Base-by-base conservation (phyloP, 2,329 filamentous ascomycete genomes). In the Penicillium sp. region DNA sequence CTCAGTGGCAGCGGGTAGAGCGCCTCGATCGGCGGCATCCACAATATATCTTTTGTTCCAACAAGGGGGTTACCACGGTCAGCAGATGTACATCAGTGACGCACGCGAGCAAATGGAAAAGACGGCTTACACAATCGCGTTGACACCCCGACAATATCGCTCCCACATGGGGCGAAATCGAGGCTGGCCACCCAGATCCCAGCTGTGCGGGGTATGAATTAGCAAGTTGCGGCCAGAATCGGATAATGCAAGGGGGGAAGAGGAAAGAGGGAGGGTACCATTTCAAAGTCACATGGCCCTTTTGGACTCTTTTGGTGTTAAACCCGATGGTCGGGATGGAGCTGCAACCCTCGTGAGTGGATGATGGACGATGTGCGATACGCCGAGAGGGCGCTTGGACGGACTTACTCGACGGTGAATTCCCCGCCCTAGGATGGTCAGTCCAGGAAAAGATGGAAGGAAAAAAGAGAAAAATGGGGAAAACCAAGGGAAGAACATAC, bases 151-250 rank as follows among this genome's bases (percentile, higher is more conserved):
- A 77, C 94, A 97, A 76, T 99, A 99, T 70, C 94, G 84, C 81
- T 99, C 94, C 94, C 94, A 99, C 94, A 99, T 99, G 65, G 91
- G 90, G 70, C 94, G 90, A 79, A 97, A 99, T 63, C 93, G 86
- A 66, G 94, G 93, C 78, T 99, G 94, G 50, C 94, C 94, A 66
- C 94, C 94, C 61, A 99, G 86, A 79, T 99, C 94, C 94, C 94
- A 99, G 77, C 85, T 87, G 72, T 42, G 31, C 19, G 39, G 19
- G 13, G 53, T n/a, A n/a, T n/a, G n/a, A n/a, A n/a, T 66, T 54
- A 67, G 61, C 43, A 51, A 58, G 37, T 18, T 2, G 14, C 11
- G 7, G 7, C 14, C 21, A 26, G 3, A 14, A 16, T 10, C 24
- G 44, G 29, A 10, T 37, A 23, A 26, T 33, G 47, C n/a, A 19